Conservation (phyloP, 768 basidiomycete genomes). For the Xerocomellus dryophilus region DNA sequence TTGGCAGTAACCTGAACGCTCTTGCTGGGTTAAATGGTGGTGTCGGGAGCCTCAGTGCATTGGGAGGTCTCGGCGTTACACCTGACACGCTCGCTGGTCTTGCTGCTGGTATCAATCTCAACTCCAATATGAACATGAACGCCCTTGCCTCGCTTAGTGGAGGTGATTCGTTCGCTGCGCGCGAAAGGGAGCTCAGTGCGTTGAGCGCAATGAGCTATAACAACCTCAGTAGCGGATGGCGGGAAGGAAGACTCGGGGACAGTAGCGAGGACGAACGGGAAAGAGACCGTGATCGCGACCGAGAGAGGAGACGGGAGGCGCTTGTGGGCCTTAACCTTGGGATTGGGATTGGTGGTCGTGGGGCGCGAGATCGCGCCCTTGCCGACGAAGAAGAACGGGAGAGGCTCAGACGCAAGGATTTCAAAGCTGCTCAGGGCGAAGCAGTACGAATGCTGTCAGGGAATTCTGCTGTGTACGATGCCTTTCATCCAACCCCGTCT, state of each 20-base stretch:
- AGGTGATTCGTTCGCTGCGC: conserved; percentile 31
- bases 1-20: conserved; percentile 25
- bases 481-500: conserved; percentile 64
- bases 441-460: conserved; percentile 39
- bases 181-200: conserved; percentile 48
- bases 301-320: conserved; percentile 40
- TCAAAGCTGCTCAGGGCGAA: conserved; percentile 38
- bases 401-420: conserved; percentile 53
- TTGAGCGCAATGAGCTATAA: conserved; percentile 49
- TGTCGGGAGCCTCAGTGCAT: conserved; percentile 27
- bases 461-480: conserved; percentile 61
- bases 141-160: conserved; percentile 24
- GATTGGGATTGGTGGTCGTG: conserved; percentile 38
- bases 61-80: conserved; percentile 27
- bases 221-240: conserved; percentile 31
- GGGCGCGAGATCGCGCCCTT: conserved; percentile 59
- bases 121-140: conserved; percentile 26
- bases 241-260: conserved; percentile 35
- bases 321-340: conserved; percentile 40
- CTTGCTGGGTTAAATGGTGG: conserved; percentile 25
- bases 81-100: conserved; percentile 29
- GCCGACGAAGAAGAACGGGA: conserved; percentile 57
- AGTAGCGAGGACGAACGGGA: conserved; percentile 38
- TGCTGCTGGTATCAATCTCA: conserved; percentile 31
- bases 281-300: conserved; percentile 47